These are phyloP conservation scores for Lachnellula occidentalis DNA, from an alignment of 2,329 filamentous ascomycete genomes.

Conservation along the genomic window DNA sequence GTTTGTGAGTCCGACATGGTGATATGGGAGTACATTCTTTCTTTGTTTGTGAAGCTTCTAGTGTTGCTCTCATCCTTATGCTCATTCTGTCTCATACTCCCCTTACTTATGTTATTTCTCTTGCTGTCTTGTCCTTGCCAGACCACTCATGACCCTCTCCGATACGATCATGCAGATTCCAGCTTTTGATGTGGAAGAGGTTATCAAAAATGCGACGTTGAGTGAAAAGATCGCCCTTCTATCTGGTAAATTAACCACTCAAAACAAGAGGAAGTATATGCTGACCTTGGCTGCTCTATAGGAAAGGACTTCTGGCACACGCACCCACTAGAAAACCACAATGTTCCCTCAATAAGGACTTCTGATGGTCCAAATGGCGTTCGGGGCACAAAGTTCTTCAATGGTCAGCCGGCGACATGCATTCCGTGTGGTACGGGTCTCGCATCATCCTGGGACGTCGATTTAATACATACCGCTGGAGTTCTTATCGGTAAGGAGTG, in stretches of 20 bases:
- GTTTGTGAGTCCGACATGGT: no score
- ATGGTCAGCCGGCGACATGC: conserved; percentile 27
- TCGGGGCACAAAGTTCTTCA: conserved; percentile 26
- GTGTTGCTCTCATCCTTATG: no score
- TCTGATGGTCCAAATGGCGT: conserved; percentile 30
- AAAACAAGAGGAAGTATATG: conserved; percentile 27
- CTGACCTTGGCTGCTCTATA: not conserved
- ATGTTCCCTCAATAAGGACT: not conserved
- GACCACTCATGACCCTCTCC: no score
- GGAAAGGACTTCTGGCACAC: not conserved
- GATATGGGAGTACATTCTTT: no score
- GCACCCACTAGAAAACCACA: not conserved
- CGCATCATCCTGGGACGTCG: conserved; percentile 29
- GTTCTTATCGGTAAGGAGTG: conserved; percentile 26
- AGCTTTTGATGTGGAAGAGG: conserved; percentile 1
- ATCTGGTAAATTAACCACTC: conserved; percentile 23
- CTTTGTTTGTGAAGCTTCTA: no score
- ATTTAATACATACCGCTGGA: conserved; percentile 25
- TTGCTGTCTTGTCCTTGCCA: no score
- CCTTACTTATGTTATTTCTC: no score
- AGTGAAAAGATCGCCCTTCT: conserved; percentile 31
- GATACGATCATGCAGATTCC: no score
- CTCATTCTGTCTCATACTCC: no score
- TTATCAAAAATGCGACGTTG: conserved; percentile 25
- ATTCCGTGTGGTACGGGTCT: conserved; percentile 28